Evolutionary conservation across 2,329 filamentous ascomycete species (phyloP).

Genomic region (Colletotrichum coccodes): DNA sequence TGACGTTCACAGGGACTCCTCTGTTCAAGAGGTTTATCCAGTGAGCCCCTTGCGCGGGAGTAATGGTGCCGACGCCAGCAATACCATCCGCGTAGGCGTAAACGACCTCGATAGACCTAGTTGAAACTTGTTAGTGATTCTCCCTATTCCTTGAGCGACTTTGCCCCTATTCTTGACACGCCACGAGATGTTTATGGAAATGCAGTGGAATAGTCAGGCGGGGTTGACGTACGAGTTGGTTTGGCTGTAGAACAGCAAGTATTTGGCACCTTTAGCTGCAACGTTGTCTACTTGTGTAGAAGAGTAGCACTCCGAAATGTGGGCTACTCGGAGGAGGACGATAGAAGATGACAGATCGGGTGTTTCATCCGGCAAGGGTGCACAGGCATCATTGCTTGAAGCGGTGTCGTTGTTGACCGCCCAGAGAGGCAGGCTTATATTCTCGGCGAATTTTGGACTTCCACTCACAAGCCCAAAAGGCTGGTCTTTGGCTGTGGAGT

Average conservation of each 20-base stretch:
- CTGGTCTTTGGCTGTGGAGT: not conserved
- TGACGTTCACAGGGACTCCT: conserved; percentile 46
- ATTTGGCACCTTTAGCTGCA: conserved; percentile 51
- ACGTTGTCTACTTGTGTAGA: conserved; percentile 49
- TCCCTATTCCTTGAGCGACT: no score
- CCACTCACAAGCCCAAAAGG: conserved; percentile 26
- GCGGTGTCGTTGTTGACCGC: conserved; percentile 13
- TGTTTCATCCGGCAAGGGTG: conserved; percentile 35
- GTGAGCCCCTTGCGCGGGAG: not conserved
- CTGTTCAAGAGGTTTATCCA: not conserved
- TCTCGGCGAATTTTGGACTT: conserved; percentile 1
- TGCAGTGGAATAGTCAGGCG: not conserved
- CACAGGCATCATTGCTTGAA: conserved; percentile 38
- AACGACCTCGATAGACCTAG: not conserved
- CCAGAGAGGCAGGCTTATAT: conserved; percentile 25
- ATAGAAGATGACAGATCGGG: conserved; percentile 51
- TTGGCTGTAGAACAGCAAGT: conserved; percentile 34
- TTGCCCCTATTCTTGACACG: no score
- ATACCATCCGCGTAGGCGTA: conserved; percentile 3
- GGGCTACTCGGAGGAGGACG: conserved; percentile 50
- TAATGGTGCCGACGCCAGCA: not conserved
- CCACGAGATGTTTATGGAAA: no score
- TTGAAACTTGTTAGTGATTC: not conserved
- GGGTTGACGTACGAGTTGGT: not conserved
- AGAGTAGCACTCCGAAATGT: conserved; percentile 42